Base-by-base conservation (phyloP, 805 yeast species). In the Monosporozyma aquatica region DNA sequence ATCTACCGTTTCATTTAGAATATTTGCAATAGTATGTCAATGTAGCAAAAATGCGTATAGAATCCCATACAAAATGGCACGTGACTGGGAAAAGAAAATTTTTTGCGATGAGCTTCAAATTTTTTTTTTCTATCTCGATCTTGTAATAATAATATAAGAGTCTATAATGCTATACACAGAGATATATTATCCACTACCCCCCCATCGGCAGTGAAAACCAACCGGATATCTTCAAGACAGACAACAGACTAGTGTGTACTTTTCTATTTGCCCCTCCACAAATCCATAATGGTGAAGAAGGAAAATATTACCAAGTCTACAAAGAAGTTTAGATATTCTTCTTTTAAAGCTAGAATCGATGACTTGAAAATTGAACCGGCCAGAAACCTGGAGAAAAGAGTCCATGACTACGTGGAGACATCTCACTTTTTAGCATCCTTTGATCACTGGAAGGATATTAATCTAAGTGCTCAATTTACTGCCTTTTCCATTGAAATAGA, bases 361-460 rank as follows among this genome's bases (percentile, higher is more conserved):
- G 68, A 82, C 15, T 75, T 90, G 45, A 80, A 81, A 54, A 87
- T 92, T 42, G 95, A 84, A 61, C 86, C 97, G 0, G 65, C 72
- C 20, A 67, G 73, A 45, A 72, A 72, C 40, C 61, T 80, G 29
- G 65, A 68, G 20, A 75, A 71, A 47, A 70, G 83, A 53, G 80
- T 78, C 1, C 80, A 76, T 53, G 83, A 82, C 54, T 76, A 78
- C 47, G 84, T 75, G 28, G 90, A 82, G 46, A 62, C 78, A 2
- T 87, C 95, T 1, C 89, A 83, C 61, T 85, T 89, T 51, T 62
- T 82, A 23, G 74, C 92, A 10, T 78, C 95, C 0, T 68, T 83
- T 46, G 81, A 82, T 37, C 87, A 85, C 51, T 90, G 97, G 96
- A 74, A 69, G 44, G 97, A 92, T 56, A 76, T 85, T 44, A 90